Evolutionary conservation across 805 yeast species (phyloP).

Genomic region (Saturnispora ahearnii): DNA sequence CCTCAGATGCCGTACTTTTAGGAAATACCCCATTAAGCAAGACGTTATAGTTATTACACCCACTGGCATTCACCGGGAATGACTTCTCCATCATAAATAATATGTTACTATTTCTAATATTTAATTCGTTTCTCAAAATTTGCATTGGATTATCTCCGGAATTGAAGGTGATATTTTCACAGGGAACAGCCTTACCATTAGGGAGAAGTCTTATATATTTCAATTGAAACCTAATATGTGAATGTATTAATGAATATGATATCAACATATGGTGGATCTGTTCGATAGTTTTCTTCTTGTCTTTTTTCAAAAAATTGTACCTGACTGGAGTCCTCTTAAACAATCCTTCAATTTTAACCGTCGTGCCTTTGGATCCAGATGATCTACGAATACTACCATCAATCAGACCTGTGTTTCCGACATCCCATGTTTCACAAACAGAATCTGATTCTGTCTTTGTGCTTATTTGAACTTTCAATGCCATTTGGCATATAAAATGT

Average conservation of each 20-base stretch:
- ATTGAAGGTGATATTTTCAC: conserved; percentile 10
- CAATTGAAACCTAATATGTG: conserved; percentile 26
- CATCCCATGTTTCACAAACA: conserved; percentile 31
- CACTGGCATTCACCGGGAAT: neutral
- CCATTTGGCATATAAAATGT: conserved; percentile 28
- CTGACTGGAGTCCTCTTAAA: conserved; percentile 29
- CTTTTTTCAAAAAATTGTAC: conserved; percentile 23
- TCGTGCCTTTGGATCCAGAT: conserved; percentile 30
- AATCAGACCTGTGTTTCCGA: conserved; percentile 23
- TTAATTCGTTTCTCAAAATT: conserved; percentile 13
- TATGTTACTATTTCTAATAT: conserved; percentile 13
- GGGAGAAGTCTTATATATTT: conserved; percentile 16
- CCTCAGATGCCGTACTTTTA: conserved; percentile 25
- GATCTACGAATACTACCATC: conserved; percentile 14
- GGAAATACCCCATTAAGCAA: conserved; percentile 25
- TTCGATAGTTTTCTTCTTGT: conserved; percentile 19
- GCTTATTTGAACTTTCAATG: conserved; percentile 24
- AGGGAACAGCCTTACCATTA: conserved; percentile 12
- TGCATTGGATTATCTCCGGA: conserved; percentile 8
- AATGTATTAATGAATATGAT: conserved; percentile 27
- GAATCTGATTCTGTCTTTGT: conserved; percentile 26
- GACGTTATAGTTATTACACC: neutral
- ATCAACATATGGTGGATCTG: conserved; percentile 20
- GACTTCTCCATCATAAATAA: conserved; percentile 15
- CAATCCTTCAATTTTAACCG: conserved; percentile 26